These are phyloP conservation scores for Seiridium unicorne DNA, from an alignment of 2,329 filamentous ascomycete genomes.

Conservation along the genomic window DNA sequence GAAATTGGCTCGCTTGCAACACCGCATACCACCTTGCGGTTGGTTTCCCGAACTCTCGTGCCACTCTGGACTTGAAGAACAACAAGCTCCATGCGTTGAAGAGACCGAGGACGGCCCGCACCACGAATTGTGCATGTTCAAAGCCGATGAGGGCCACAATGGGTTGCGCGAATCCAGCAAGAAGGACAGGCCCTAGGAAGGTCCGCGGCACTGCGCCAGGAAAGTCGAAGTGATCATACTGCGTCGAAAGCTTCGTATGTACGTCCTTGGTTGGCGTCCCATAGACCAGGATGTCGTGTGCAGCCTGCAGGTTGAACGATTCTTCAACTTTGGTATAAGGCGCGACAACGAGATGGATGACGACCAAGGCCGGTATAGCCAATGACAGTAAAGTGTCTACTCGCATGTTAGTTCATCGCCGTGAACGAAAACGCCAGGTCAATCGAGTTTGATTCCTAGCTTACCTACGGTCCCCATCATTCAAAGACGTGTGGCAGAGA, in stretches of 20 bases:
- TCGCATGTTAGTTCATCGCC: not conserved
- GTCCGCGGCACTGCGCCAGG: conserved; percentile 89
- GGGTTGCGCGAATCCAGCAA: conserved; percentile 72
- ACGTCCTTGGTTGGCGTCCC: conserved; percentile 65
- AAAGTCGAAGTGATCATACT: conserved; percentile 89
- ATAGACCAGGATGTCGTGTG: conserved; percentile 83
- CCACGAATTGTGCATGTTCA: conserved; percentile 57
- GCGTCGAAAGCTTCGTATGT: conserved; percentile 49
- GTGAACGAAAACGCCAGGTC: not conserved
- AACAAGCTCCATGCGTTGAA: conserved; percentile 71
- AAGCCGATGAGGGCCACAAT: conserved; percentile 57
- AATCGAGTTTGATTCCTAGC: not conserved
- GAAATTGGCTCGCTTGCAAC: conserved; percentile 83
- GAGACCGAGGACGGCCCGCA: conserved; percentile 74
- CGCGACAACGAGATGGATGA: conserved; percentile 69
- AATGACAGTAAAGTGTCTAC: conserved; percentile 48
- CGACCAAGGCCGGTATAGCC: conserved; percentile 60
- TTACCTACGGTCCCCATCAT: conserved; percentile 4
- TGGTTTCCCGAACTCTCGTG: conserved; percentile 63
- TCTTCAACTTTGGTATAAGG: conserved; percentile 98
- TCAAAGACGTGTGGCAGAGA: not conserved
- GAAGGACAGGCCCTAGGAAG: conserved; percentile 76
- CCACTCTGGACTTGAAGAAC: conserved; percentile 63
- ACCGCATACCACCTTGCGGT: conserved; percentile 77
- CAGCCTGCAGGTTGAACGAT: conserved; percentile 94